Base-by-base conservation (phyloP, 179 eudicot species). In the Gypsophila paniculata region DNA sequence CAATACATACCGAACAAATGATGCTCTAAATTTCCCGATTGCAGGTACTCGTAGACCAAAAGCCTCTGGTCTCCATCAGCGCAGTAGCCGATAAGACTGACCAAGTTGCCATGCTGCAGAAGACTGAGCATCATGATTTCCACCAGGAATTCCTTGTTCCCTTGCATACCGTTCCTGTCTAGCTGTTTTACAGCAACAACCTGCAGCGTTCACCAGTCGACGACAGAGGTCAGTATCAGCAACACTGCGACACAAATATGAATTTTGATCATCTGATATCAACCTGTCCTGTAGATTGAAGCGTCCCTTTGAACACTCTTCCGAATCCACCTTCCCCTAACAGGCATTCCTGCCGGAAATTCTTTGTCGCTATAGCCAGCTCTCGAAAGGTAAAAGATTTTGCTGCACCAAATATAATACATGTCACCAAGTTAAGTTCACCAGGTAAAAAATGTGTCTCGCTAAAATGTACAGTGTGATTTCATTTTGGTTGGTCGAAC, bases 281-380 rank as follows among this genome's bases (percentile, higher is more conserved):
- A 38, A 77, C 86, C 81, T 78, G 76, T 61, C 82, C 82, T 23
- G 46, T 55, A 63, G 82, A 77, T 0, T 79, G 81, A 79, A 84
- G 81, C 64, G 67, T 79, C 49, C 87, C 87, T 52, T 72, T 84
- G 54, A 81, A 84, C 17, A 84, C 87, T 81, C 85, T 74, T 60
- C 87, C 87, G n/a, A 84, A 84, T 36, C 87, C 87, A 9, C 87
- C 87, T 84, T 84, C 87, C 25, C 87, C 87, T 61, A 84, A 67
- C 34, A 81, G 69, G 69, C 81, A 81, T 80, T 84, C 87, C 76
- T 84, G 85, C 55, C 87, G 77, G 72, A 84, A 84, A 70, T 84
- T 84, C 83, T 74, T 84, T 23, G 87, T 84, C 57, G 87, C 87
- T 85, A 84, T 79, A 22, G 87, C 87, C 65, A 84, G 71, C 74